Evolutionary conservation across 1,284 basidiomycete species (phyloP).

Genomic region (Paramarasmius palmivorus): DNA sequence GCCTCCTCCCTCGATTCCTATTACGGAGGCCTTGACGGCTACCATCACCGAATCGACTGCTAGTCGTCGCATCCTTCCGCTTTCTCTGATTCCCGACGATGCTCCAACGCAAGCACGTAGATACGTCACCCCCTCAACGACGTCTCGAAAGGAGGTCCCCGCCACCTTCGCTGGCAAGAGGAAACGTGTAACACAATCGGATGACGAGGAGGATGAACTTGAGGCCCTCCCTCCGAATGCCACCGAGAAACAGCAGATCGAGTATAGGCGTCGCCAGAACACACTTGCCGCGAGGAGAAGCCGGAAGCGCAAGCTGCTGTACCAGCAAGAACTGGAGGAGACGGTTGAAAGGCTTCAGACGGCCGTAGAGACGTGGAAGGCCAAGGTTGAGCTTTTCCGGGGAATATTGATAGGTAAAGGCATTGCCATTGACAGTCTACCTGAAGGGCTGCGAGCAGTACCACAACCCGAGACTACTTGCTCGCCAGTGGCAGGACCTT

Average conservation of each 20-base stretch:
- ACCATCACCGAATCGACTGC: no score
- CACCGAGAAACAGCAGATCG: constrained; percentile 65
- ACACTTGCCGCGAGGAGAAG: constrained; percentile 77
- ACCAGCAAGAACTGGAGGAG: constrained; percentile 64
- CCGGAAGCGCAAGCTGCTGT: constrained; percentile 75
- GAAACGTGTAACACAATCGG: constrained; percentile 49
- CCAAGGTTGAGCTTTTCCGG: constrained; percentile 24
- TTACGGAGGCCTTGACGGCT: no score
- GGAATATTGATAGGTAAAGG: background rate
- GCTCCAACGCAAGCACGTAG: constrained; percentile 51
- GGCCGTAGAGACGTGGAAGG: constrained; percentile 60
- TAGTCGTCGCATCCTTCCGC: constrained; percentile 36
- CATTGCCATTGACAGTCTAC: background rate
- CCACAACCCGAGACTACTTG: no score
- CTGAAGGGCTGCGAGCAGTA: no score
- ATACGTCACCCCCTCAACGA: constrained; percentile 54
- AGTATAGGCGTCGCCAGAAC: constrained; percentile 77
- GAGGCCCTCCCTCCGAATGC: constrained; percentile 33
- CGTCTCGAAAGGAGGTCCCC: constrained; percentile 54
- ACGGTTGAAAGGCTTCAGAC: constrained; percentile 45
- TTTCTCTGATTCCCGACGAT: constrained; percentile 46
- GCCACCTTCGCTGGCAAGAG: constrained; percentile 59
- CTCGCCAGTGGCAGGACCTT: no score
- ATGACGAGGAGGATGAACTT: constrained; percentile 40
- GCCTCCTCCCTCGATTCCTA: no score